Evolutionary conservation across 2,329 filamentous ascomycete genomes (phyloP), one percentile per base, ranked within the genome.

Genomic region (Fonsecaea nubica): DNA sequence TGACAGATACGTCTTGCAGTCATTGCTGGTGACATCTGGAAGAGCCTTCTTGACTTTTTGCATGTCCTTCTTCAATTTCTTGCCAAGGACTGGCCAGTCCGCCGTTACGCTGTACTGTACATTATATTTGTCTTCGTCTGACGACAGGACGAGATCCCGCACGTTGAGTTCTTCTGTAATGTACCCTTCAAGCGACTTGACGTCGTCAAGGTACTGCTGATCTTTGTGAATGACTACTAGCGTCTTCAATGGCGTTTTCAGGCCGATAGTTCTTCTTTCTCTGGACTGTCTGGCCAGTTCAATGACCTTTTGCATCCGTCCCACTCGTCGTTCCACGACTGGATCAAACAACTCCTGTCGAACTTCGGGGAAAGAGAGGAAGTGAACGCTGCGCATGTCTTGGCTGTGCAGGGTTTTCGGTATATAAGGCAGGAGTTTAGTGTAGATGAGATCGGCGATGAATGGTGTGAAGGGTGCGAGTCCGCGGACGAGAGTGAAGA

Each of bases 1-100:
- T 50, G 86, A 81, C 48, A 95, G 83, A 77, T 93, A 99, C 45
- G 83, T 81, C 77, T 93, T 92, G 67, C 97, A 92, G 72, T 97
- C 87, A 10, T 92, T 88, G 72, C 89, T 93, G 21, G 86, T 91
- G 57, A 99, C 83, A 45, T 81, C 84, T 5, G 93, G 93, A 54
- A 99, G 82, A 1, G 92, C 93, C 81, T 94, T 96, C 84, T 96
- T 96, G 72, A 98, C 93, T 76, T 90, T 92, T 71, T 89, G 88
- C 71, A 93, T 92, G 75, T 97, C 93, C 80, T 97, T 97, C 85
- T 96, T 96, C 73, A 98, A 86, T 82, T 98, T 98, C 86, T 97
- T 97, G 71, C 95, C 95, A 15, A 99, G 85, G 1, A 92, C 90
- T 13, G 95, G 93, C 90, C 95, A 97, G 79, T 99, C 95, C 7